These are phyloP conservation scores for Dothiorella sarmentorum DNA, from an alignment of 2,329 filamentous ascomycete species.

Conservation along the genomic window DNA sequence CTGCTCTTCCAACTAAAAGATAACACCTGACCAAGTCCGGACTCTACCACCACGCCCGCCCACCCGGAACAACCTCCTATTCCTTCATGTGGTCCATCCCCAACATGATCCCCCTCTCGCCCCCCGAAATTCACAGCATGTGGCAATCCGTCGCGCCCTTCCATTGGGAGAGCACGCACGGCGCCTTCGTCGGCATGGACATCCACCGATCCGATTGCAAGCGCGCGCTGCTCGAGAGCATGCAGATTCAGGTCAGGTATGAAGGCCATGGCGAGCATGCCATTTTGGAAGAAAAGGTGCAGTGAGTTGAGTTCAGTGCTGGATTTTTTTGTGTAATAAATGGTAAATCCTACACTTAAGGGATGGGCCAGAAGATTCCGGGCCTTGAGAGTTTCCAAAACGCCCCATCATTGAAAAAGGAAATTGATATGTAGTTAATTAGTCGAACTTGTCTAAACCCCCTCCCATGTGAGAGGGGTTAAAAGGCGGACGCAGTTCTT, in stretches of 20 bases:
- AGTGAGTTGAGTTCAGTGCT: constrained; percentile 25
- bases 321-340: constrained; percentile 5
- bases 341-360: too few relatives aligned
- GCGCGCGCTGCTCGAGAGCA: constrained; percentile 66
- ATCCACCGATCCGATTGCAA: constrained; percentile 58
- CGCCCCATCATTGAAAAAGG: too few relatives aligned
- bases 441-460: too few relatives aligned
- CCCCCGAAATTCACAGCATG: constrained; percentile 62
- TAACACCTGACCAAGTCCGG: constrained; percentile 25
- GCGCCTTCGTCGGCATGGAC: constrained; percentile 63
- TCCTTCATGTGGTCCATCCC: constrained; percentile 76
- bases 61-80: constrained; percentile 43
- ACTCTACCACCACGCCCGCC: constrained; percentile 25
- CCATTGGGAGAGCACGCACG: constrained; percentile 64
- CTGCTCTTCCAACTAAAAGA: too few relatives aligned
- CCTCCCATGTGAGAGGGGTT: too few relatives aligned
- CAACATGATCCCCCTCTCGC: constrained; percentile 68
- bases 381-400: too few relatives aligned
- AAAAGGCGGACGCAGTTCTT: neutral
- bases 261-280: constrained; percentile 48
- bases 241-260: constrained; percentile 61
- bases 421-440: too few relatives aligned
- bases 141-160: constrained; percentile 64
- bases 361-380: too few relatives aligned
- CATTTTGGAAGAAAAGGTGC: constrained; percentile 35